Evolutionary conservation across 345 rosid genomes (phyloP).

Genomic region (Crucihimalaya himalaica): DNA sequence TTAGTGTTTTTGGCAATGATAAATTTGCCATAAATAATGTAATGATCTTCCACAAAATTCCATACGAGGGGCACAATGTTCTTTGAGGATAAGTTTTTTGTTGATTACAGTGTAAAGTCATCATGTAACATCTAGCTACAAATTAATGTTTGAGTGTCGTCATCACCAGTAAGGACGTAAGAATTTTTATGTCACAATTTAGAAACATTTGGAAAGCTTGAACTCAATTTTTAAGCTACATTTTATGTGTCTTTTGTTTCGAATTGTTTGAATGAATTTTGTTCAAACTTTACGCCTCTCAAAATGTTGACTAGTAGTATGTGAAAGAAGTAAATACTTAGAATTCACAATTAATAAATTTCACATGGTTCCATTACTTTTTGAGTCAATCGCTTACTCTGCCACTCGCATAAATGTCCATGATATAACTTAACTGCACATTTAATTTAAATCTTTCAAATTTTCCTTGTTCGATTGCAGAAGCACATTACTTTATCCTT

Average conservation of each 20-base stretch:
- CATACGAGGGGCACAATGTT: background rate
- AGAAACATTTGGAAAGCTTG: background rate
- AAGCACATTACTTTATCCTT: background rate
- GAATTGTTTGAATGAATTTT: background rate
- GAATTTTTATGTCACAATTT: background rate
- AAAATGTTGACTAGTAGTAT: background rate
- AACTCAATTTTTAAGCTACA: background rate
- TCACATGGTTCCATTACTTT: constrained; percentile 20
- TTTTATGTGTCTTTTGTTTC: background rate
- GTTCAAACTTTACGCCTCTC: background rate
- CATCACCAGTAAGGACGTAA: background rate
- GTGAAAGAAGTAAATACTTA: background rate
- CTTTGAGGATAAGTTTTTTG: background rate
- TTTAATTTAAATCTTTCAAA: background rate
- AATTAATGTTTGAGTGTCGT: background rate
- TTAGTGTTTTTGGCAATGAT: background rate
- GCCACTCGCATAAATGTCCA: constrained; percentile 17
- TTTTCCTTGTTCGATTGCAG: background rate
- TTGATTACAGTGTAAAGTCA: background rate
- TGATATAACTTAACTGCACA: background rate
- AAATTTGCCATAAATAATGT: background rate
- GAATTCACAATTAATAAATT: background rate
- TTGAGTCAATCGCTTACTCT: constrained; percentile 6
- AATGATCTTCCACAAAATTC: background rate
- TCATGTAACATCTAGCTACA: background rate